A percentile compares a stretch with the other conserved stretches of the same genome.
Evolutionary conservation across 1,284 basidiomycete genomes (phyloP).

Genomic region (Porodaedalea pini): DNA sequence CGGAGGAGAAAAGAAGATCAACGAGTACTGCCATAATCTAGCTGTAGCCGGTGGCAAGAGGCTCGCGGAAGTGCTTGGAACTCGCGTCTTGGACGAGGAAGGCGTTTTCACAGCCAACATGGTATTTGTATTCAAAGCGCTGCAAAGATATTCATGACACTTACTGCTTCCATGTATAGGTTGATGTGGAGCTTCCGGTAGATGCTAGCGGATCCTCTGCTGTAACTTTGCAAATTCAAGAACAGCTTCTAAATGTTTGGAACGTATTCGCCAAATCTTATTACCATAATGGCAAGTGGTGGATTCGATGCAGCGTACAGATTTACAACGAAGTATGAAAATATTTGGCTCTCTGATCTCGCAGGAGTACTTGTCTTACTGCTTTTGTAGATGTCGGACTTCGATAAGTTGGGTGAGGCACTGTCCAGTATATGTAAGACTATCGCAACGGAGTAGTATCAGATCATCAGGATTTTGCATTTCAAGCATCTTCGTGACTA

Average conservation of each 20-base stretch:
- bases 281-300: conserved; percentile 64
- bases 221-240: conserved; percentile 35
- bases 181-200: conserved; percentile 56
- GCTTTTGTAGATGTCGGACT: conserved; percentile 54
- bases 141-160: not conserved
- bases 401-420: conserved; percentile 45
- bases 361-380: not conserved
- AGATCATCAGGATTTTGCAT: no score
- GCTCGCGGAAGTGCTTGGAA: conserved; percentile 64
- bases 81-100: conserved; percentile 58
- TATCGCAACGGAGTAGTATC: no score
- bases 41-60: conserved; percentile 69
- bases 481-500: no score
- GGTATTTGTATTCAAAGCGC: no score
- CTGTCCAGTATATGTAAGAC: conserved; percentile 38
- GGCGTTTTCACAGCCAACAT: conserved; percentile 72
- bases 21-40: conserved; percentile 70
- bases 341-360: not conserved
- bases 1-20: conserved; percentile 80
- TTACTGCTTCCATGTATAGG: conserved; percentile 29
- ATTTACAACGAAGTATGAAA: conserved; percentile 66
- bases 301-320: conserved; percentile 68
- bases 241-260: conserved; percentile 40
- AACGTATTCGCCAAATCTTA: conserved; percentile 44
- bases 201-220: conserved; percentile 28